phyloP scores from a whole-genome alignment of 768 basidiomycete genomes.

The Mycena haematopus region DNA sequence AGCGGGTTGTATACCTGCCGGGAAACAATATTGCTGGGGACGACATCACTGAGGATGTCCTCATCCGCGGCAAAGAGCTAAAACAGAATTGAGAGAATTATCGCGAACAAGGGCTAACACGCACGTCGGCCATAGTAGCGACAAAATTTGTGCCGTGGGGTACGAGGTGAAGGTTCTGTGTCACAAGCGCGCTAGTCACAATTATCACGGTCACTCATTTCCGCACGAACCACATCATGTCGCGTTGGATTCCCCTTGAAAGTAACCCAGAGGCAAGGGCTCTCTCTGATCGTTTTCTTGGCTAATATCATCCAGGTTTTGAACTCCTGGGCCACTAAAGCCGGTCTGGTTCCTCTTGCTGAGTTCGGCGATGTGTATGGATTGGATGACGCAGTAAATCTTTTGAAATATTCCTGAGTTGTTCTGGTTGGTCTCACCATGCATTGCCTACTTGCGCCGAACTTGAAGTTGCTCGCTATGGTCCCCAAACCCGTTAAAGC shows the following conservation, averaged over 20 bases:
- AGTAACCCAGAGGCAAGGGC: slow-evolving; percentile 60
- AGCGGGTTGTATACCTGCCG: slow-evolving; percentile 63
- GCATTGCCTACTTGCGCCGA: background rate
- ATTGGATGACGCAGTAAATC: slow-evolving; percentile 65
- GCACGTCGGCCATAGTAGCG: slow-evolving; percentile 10
- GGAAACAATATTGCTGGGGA: slow-evolving; percentile 91
- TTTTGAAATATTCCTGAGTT: too few relatives aligned
- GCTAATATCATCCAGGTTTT: slow-evolving; percentile 46
- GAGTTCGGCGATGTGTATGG: slow-evolving; percentile 78
- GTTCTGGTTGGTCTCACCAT: background rate
- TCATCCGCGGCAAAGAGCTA: slow-evolving; percentile 53
- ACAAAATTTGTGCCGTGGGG: background rate
- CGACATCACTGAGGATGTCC: slow-evolving; percentile 88
- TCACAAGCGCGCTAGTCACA: too few relatives aligned
- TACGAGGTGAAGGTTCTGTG: background rate
- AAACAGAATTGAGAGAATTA: background rate
- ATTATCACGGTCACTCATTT: background rate
- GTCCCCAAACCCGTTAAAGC: slow-evolving; percentile 82
- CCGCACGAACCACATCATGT: background rate
- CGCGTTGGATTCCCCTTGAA: slow-evolving; percentile 81
- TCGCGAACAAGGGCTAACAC: background rate
- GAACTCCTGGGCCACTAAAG: slow-evolving; percentile 72
- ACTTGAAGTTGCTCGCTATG: slow-evolving; percentile 65
- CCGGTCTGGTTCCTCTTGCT: slow-evolving; percentile 60
- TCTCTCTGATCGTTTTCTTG: slow-evolving; percentile 9